Conservation (phyloP, 192 early-diverging fungal genomes). For the Phlyctochytrium planicorne region DNA sequence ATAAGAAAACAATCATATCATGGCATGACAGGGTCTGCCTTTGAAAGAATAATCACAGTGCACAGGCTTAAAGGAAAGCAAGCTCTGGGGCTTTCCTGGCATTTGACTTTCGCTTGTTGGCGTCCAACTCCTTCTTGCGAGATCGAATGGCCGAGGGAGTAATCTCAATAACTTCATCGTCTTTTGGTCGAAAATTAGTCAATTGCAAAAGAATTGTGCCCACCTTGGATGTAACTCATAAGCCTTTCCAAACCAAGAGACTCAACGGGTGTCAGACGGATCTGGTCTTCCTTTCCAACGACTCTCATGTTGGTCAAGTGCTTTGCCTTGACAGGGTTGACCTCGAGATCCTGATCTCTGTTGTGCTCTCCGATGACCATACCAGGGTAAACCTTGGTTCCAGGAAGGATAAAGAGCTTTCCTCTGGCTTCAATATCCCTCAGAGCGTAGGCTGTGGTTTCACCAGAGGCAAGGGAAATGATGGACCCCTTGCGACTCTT, state of each 20-base stretch:
- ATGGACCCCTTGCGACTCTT: conserved; percentile 75
- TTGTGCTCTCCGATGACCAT: conserved; percentile 87
- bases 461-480: conserved; percentile 67
- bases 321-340: conserved; percentile 83
- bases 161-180: conserved; percentile 84
- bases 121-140: conserved; percentile 73
- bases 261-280: conserved; percentile 68
- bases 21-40: no score
- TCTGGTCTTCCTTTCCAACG: conserved; percentile 75
- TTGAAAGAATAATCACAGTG: no score
- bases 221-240: conserved; percentile 71
- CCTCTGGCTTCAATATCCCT: conserved; percentile 75
- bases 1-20: no score
- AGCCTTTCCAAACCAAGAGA: conserved; percentile 69
- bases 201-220: background rate
- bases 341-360: conserved; percentile 75
- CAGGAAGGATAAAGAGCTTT: conserved; percentile 72
- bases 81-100: background rate
- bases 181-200: conserved; percentile 32
- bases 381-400: conserved; percentile 76
- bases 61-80: background rate
- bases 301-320: conserved; percentile 78
- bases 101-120: conserved; percentile 57
- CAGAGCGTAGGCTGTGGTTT: conserved; percentile 73
- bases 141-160: conserved; percentile 72